Evolutionary conservation across 83 land plant species (phyloP).

Genomic region (Picea mariana): DNA sequence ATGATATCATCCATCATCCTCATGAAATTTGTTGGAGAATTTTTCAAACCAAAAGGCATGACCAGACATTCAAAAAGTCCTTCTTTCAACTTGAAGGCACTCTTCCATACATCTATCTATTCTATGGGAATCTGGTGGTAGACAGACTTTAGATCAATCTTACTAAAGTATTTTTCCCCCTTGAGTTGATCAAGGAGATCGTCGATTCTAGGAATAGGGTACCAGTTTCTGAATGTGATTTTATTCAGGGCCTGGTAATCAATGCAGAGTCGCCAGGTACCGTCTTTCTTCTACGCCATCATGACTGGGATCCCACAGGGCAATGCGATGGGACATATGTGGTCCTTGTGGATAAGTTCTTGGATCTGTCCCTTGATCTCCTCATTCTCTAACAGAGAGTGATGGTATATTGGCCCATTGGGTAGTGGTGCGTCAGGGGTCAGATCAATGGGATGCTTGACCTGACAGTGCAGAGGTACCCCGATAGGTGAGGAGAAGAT

Average conservation of each 20-base stretch:
- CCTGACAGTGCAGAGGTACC: too few species aligned
- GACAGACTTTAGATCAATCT: background rate
- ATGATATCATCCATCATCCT: too few species aligned
- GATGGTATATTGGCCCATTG: too few species aligned
- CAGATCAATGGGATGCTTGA: too few species aligned
- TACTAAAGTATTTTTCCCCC: background rate
- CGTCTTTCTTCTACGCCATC: background rate
- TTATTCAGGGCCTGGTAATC: background rate
- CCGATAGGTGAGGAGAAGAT: too few species aligned
- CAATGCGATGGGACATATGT: too few species aligned
- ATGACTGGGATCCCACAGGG: too few species aligned
- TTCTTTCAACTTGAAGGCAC: background rate
- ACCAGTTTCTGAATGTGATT: background rate
- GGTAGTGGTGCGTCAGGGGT: background rate
- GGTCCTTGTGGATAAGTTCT: background rate
- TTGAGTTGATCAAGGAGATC: background rate
- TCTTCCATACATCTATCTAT: background rate
- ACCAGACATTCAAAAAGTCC: background rate
- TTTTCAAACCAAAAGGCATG: too few species aligned
- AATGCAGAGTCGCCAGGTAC: background rate
- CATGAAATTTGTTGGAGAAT: too few species aligned
- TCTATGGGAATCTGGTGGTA: background rate
- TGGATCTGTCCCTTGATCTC: background rate
- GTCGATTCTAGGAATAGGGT: background rate
- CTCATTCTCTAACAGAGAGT: too few species aligned